phyloP scores from a whole-genome alignment of 352 stramenopile genomes.

The Pythium dissotocum region DNA sequence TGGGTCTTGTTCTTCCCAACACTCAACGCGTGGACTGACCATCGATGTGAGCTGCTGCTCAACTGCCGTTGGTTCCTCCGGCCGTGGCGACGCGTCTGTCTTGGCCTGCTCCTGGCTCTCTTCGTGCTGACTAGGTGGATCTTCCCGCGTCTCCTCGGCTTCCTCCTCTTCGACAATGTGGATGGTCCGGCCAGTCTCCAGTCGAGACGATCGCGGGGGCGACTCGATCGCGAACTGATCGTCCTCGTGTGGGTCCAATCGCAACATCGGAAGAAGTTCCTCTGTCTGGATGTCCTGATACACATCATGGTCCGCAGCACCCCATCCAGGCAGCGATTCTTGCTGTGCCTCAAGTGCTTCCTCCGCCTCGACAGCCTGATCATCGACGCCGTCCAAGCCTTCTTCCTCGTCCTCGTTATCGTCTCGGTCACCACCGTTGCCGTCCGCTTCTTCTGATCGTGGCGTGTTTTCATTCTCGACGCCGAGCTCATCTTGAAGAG shows the following conservation, averaged over 20 bases:
- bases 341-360: too few species aligned
- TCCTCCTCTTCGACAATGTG: neutral
- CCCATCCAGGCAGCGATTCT: too few species aligned
- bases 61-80: neutral
- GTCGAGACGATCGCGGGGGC: neutral
- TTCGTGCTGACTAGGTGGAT: neutral
- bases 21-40: slow-evolving; percentile 12
- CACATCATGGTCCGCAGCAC: too few species aligned
- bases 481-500: too few species aligned
- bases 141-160: neutral
- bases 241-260: neutral
- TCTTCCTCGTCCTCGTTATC: too few species aligned
- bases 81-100: neutral
- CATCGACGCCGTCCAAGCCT: too few species aligned
- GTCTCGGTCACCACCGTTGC: too few species aligned
- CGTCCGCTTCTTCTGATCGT: too few species aligned
- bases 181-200: neutral
- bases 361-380: too few species aligned
- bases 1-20: slow-evolving; percentile 19
- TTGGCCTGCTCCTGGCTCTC: neutral
- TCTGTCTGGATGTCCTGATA: neutral
- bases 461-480: too few species aligned
- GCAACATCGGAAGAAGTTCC: neutral
- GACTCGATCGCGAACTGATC: neutral
- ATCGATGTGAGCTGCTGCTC: neutral